phyloP scores from a whole-genome alignment of 345 rosid genomes.

The Eucalyptus globulus region DNA sequence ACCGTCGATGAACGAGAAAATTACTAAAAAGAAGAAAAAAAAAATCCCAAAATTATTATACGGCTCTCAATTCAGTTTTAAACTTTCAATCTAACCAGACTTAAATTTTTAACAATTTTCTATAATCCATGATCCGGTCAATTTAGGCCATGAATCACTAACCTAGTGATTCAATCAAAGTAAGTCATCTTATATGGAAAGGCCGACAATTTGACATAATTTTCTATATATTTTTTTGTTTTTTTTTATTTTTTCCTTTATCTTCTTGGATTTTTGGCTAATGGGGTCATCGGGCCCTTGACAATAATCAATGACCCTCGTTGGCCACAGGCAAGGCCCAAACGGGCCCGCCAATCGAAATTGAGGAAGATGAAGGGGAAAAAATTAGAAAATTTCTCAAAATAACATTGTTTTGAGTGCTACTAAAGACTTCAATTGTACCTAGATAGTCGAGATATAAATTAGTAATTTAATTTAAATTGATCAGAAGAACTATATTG shows the following conservation, averaged over 20 bases:
- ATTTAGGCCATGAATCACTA: accelerated
- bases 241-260: neutral
- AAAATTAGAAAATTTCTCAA: neutral
- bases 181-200: neutral
- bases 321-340: accelerated
- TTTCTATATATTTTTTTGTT: neutral
- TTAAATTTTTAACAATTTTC: neutral
- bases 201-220: accelerated
- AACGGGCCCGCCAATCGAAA: accelerated
- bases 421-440: too few species aligned
- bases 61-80: neutral
- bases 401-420: neutral
- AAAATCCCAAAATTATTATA: neutral
- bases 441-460: too few species aligned
- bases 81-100: neutral
- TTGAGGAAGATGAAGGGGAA: neutral
- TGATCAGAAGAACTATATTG: accelerated
- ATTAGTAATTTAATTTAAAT: neutral
- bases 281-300: accelerated
- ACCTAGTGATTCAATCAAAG: neutral
- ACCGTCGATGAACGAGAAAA: neutral
- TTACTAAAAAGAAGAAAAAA: neutral
- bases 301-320: neutral
- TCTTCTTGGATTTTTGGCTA: accelerated
- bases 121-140: neutral